Base-by-base conservation (phyloP, 2,329 filamentous ascomycete genomes). In the Pochonia chlamydosporia region DNA sequence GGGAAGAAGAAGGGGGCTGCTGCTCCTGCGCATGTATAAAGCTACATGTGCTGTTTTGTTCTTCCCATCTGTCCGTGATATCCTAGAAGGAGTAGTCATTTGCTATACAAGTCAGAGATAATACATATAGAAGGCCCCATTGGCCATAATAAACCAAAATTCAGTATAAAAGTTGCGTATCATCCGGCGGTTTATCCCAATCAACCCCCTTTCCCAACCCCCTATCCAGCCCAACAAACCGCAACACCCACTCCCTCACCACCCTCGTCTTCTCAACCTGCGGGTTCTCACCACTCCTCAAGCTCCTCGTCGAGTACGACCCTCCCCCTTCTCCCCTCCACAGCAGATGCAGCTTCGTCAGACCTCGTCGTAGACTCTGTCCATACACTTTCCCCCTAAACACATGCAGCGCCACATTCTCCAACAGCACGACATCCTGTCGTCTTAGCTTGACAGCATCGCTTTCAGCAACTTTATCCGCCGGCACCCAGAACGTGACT, bases 301-400 rank as follows among this genome's bases (percentile, higher is more conserved):
- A 62, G 42, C 78, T 73, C 20, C 67, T 69, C 1, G 70, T 62
- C 4, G 69, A 75, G 57, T 87, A 88, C 33, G 79, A 67, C 0
- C 84, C 83, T 4, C 69, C 54, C 2, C 73, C 49, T 58, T 62
- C 60, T 77, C 81, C 31, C 60, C 73, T 55, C 68, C 70, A 81
- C 16, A 95, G 66, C 37, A 95, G 66, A 52, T 83, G 75, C 23
- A 92, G 70, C 51, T 76, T 81, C 4, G 88, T 91, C 56, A 87
- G 76, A 7, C 81, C 81, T 52, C 78, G 79, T 24, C 85, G 79
- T 52, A 96, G 68, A 59, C 85, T 93, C 63, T 95, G 87, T 0
- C 92, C 91, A 57, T 93, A 90, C 1, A 96, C 91, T 56, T 79
- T 84, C 40, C 81, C 79, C 44, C 78, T 77, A 62, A 92, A 97